Percentiles rank a stretch among this genome's conserved stretches.
Evolutionary conservation across 148 eudicot species (phyloP).

Genomic region (Vaccinium macrocarpon): DNA sequence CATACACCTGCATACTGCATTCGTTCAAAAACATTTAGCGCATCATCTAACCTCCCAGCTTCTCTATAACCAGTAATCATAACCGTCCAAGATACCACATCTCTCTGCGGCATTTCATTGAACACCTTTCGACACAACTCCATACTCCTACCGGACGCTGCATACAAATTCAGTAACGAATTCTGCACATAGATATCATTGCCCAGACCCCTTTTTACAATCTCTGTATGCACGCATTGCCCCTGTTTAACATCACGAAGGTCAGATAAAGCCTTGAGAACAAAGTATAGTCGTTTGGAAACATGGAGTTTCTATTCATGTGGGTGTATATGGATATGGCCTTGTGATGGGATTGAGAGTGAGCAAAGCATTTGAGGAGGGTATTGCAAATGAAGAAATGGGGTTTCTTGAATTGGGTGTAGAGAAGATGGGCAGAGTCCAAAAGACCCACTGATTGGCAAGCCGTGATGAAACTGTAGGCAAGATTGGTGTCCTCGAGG

Average conservation of each 20-base stretch:
- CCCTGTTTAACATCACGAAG: conserved; percentile 25
- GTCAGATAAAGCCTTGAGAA: conserved; percentile 39
- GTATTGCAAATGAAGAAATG: conserved; percentile 46
- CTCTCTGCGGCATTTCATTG: conserved; percentile 50
- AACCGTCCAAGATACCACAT: conserved; percentile 54
- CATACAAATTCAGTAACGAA: conserved; percentile 42
- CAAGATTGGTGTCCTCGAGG: conserved; percentile 34
- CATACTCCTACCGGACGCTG: conserved; percentile 27
- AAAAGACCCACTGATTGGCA: conserved; percentile 33
- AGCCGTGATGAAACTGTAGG: conserved; percentile 40
- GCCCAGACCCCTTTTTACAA: conserved; percentile 29
- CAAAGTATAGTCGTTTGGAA: conserved; percentile 36
- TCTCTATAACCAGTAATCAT: conserved; percentile 41
- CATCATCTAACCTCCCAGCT: conserved; percentile 31
- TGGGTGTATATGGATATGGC: conserved; percentile 35
- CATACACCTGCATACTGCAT: conserved; percentile 38
- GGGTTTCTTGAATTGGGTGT: conserved; percentile 26
- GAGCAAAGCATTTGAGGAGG: conserved; percentile 39
- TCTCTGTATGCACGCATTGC: conserved; percentile 32
- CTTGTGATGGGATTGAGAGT: conserved; percentile 20
- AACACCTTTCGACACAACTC: conserved; percentile 32
- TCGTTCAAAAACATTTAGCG: conserved; percentile 32
- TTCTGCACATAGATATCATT: conserved; percentile 43
- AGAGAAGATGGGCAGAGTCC: conserved; percentile 33
- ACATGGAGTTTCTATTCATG: conserved; percentile 33